These are phyloP conservation scores for Sarcodon aspratus DNA, from an alignment of 768 basidiomycete species.

Conservation along the genomic window DNA sequence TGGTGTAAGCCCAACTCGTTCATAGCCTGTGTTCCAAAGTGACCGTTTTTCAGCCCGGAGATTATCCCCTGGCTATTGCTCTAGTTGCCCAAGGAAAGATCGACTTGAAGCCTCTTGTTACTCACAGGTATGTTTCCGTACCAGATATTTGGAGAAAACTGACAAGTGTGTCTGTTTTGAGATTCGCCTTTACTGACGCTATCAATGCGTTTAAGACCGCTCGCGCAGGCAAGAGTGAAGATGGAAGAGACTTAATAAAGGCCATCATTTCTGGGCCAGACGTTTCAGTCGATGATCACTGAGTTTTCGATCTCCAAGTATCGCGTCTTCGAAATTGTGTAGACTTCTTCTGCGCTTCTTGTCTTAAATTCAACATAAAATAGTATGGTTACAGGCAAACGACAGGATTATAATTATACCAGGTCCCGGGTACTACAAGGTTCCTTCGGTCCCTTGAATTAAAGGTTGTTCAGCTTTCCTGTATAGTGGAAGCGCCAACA, in stretches of 20 bases:
- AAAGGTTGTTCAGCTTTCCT: no score
- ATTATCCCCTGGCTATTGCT: slow-evolving; percentile 72
- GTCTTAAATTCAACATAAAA: no score
- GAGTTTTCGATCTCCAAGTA: slow-evolving; percentile 1
- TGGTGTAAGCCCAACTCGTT: slow-evolving; percentile 31
- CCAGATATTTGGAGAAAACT: neutral
- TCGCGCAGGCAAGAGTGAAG: slow-evolving; percentile 64
- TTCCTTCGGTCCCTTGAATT: no score
- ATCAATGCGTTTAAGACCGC: slow-evolving; percentile 70
- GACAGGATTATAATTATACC: no score
- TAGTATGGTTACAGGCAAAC: no score
- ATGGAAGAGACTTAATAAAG: slow-evolving; percentile 79
- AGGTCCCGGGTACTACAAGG: no score
- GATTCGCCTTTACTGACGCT: slow-evolving; percentile 65
- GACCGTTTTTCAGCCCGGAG: slow-evolving; percentile 45
- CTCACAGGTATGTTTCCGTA: slow-evolving; percentile 49
- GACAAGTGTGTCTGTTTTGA: slow-evolving; percentile 15
- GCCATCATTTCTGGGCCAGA: slow-evolving; percentile 72
- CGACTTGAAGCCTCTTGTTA: slow-evolving; percentile 74
- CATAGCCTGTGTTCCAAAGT: neutral
- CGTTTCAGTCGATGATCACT: slow-evolving; percentile 28
- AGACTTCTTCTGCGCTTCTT: no score
- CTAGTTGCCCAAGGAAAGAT: slow-evolving; percentile 70
- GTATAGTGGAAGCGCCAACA: no score
- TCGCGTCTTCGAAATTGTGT: no score